These are phyloP conservation scores for Berkeleyomyces basicola DNA, from an alignment of 2,329 filamentous ascomycete genomes.

Conservation along the genomic window DNA sequence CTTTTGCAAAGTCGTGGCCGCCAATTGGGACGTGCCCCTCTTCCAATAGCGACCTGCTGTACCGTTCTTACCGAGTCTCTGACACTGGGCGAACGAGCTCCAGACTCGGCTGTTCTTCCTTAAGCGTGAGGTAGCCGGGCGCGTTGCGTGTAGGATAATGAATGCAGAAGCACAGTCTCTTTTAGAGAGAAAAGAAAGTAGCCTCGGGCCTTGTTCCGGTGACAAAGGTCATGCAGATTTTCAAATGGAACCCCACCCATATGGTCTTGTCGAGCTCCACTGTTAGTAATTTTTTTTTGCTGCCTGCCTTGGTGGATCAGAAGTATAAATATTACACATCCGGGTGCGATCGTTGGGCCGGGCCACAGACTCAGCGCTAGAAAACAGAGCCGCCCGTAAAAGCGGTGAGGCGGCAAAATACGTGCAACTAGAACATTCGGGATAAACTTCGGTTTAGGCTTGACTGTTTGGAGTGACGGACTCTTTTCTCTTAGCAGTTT, in stretches of 20 bases:
- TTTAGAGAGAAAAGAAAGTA: background rate
- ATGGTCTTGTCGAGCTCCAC: background rate
- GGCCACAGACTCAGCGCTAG: background rate
- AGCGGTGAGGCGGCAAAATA: background rate
- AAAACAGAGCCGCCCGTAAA: background rate
- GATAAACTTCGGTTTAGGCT: background rate
- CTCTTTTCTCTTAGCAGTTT: background rate
- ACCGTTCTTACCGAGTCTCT: background rate
- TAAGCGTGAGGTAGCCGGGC: background rate
- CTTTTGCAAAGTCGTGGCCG: background rate
- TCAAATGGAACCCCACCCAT: background rate
- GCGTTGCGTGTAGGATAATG: too few species aligned
- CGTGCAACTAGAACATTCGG: too few species aligned
- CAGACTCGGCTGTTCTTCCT: background rate
- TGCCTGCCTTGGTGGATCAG: background rate
- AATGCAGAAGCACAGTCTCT: background rate
- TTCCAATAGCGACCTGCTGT: background rate
- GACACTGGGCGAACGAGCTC: background rate
- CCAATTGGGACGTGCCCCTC: background rate
- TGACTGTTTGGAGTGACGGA: too few species aligned
- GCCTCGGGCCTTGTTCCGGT: background rate
- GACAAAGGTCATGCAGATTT: background rate
- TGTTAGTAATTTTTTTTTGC: background rate
- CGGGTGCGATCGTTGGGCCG: background rate
- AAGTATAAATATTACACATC: background rate